phyloP scores from a whole-genome alignment of 1,284 basidiomycete species.

The Schizophyllum commune region DNA sequence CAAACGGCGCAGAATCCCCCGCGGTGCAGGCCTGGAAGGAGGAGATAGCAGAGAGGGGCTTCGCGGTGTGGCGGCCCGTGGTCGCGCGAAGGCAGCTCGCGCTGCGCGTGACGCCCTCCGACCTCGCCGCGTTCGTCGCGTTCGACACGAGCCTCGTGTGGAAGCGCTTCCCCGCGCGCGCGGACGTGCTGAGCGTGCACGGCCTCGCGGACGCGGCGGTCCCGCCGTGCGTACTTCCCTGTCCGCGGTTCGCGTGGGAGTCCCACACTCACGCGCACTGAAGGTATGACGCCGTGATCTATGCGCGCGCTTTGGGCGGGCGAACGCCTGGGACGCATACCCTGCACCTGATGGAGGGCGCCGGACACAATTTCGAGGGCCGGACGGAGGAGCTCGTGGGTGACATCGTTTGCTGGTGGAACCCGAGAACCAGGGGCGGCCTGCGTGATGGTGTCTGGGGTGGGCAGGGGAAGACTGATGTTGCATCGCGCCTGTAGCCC shows the following conservation, averaged over 20 bases:
- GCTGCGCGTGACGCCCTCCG: constrained; percentile 45
- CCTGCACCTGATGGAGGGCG: constrained; percentile 57
- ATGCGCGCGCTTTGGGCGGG: constrained; percentile 49
- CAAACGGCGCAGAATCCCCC: constrained; percentile 25
- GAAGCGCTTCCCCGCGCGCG: constrained; percentile 49
- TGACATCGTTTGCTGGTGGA: constrained; percentile 57
- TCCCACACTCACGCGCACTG: constrained; percentile 1
- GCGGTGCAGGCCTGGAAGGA: constrained; percentile 33
- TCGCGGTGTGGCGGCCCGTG: constrained; percentile 46
- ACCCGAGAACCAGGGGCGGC: constrained; percentile 29
- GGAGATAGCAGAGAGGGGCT: constrained; percentile 45
- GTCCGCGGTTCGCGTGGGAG: constrained; percentile 5
- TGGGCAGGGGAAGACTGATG: constrained; percentile 41
- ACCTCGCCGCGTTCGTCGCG: constrained; percentile 48
- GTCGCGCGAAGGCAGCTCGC: constrained; percentile 54
- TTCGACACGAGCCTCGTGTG: constrained; percentile 61
- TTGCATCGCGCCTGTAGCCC: constrained; percentile 18
- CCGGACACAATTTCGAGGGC: constrained; percentile 68
- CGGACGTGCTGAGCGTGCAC: constrained; percentile 63
- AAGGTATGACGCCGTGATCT: constrained; percentile 67
- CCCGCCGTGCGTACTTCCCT: constrained; percentile 45
- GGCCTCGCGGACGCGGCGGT: constrained; percentile 58
- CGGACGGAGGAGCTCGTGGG: constrained; percentile 55
- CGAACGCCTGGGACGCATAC: constrained; percentile 59
- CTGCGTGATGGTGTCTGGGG: constrained; percentile 52